phyloP scores from a whole-genome alignment of 1,284 basidiomycete species.

The Ceratobasidium sp. region DNA sequence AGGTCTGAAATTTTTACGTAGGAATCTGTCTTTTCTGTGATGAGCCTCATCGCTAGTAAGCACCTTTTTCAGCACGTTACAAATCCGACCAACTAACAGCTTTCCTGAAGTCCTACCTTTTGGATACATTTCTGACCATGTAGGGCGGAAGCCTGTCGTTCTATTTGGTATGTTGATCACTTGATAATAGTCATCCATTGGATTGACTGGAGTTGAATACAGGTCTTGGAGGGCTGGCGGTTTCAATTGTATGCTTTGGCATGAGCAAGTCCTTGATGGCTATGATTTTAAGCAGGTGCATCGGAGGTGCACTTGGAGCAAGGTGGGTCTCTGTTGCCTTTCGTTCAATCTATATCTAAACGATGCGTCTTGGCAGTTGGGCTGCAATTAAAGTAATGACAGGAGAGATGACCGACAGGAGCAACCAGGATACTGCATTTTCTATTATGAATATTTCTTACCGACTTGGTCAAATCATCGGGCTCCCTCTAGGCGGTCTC shows the following conservation, averaged over 20 bases:
- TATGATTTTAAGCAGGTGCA: conserved; percentile 39
- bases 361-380: neutral
- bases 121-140: conserved; percentile 39
- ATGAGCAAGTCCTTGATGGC: conserved; percentile 42
- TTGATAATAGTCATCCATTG: neutral
- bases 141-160: conserved; percentile 45
- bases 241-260: conserved; percentile 43
- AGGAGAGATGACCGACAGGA: conserved; percentile 32
- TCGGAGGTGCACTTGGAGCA: conserved; percentile 41
- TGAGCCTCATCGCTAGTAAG: conserved; percentile 35
- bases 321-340: neutral
- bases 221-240: conserved; percentile 38
- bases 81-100: neutral
- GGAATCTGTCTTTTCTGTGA: conserved; percentile 41
- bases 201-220: neutral
- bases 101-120: conserved; percentile 24
- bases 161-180: conserved; percentile 25
- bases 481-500: conserved; percentile 36
- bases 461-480: conserved; percentile 26
- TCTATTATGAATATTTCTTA: conserved; percentile 31
- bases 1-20: too few relatives aligned
- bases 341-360: neutral
- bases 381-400: conserved; percentile 32
- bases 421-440: conserved; percentile 22
- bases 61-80: neutral